phyloP scores from a whole-genome alignment of 2,329 filamentous ascomycete genomes.

The Xylariales sp. region DNA sequence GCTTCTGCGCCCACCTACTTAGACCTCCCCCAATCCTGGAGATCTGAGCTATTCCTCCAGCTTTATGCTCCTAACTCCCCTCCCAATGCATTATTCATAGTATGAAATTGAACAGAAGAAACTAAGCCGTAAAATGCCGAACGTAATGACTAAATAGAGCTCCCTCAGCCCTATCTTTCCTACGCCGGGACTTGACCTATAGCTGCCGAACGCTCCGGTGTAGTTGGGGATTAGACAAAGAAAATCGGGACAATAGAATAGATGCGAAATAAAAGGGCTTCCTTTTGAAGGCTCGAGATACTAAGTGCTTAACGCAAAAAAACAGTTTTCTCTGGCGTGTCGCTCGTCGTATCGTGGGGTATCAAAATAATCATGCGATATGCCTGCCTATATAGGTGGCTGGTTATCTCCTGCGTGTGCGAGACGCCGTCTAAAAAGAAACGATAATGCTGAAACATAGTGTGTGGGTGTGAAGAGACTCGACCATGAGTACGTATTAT shows the following conservation, averaged over 20 bases:
- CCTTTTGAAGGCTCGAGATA: constrained; percentile 27
- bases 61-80: constrained; percentile 31
- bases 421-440: constrained; percentile 41
- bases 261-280: constrained; percentile 26
- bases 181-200: constrained; percentile 14
- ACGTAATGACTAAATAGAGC: constrained; percentile 33
- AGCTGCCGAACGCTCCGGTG: constrained; percentile 13
- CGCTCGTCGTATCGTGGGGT: constrained; percentile 44
- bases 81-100: constrained; percentile 40
- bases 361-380: constrained; percentile 42
- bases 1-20: constrained; percentile 15
- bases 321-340: constrained; percentile 27
- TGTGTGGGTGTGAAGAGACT: constrained; percentile 32
- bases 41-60: constrained; percentile 20
- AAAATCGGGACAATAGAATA: constrained; percentile 29
- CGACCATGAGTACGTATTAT: constrained; percentile 39
- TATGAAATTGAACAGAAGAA: constrained; percentile 34
- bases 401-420: constrained; percentile 37
- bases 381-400: constrained; percentile 39
- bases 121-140: constrained; percentile 33
- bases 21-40: constrained; percentile 20
- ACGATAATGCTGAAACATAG: constrained; percentile 40
- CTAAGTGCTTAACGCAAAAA: constrained; percentile 24
- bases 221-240: constrained; percentile 24
- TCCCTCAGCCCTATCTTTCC: constrained; percentile 33